phyloP scores from a whole-genome alignment of 129 eudicot genomes.

The Arctium lappa region DNA sequence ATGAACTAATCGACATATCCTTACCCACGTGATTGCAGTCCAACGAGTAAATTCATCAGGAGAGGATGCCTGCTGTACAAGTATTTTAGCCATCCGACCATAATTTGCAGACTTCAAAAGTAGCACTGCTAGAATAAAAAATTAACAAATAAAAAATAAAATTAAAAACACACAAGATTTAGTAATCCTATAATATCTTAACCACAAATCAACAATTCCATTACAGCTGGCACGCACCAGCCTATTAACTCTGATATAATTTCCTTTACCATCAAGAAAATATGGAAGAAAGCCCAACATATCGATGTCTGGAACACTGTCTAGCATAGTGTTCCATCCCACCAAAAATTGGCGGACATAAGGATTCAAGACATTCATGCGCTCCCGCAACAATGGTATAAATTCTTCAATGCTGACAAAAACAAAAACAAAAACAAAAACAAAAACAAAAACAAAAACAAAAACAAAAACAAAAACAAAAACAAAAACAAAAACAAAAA shows the following conservation, averaged over 20 bases:
- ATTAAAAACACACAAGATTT: background rate
- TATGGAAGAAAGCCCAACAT: slow-evolving; percentile 98
- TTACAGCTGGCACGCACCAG: background rate
- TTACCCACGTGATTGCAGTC: slow-evolving; percentile 98
- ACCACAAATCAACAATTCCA: background rate
- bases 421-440: too few relatives aligned
- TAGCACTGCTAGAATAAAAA: slow-evolving; percentile 12
- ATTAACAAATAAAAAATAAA: slow-evolving; percentile 10
- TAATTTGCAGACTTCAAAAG: slow-evolving; percentile 97
- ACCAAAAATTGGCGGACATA: slow-evolving; percentile 96
- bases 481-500: too few relatives aligned
- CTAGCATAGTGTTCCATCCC: slow-evolving; percentile 94
- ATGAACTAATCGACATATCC: background rate
- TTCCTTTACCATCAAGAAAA: slow-evolving; percentile 88
- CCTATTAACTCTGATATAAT: slow-evolving; percentile 4
- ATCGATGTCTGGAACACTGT: slow-evolving; percentile 97
- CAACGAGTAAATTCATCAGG: slow-evolving; percentile 91
- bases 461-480: too few relatives aligned
- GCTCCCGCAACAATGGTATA: slow-evolving; percentile 92
- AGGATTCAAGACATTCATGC: slow-evolving; percentile 95
- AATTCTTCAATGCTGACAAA: slow-evolving; percentile 91
- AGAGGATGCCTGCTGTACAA: slow-evolving; percentile 92
- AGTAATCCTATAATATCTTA: background rate
- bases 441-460: too few relatives aligned
- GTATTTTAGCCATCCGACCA: slow-evolving; percentile 99